phyloP scores from a whole-genome alignment of 2,329 filamentous ascomycete species.

The Ilyonectria robusta region DNA sequence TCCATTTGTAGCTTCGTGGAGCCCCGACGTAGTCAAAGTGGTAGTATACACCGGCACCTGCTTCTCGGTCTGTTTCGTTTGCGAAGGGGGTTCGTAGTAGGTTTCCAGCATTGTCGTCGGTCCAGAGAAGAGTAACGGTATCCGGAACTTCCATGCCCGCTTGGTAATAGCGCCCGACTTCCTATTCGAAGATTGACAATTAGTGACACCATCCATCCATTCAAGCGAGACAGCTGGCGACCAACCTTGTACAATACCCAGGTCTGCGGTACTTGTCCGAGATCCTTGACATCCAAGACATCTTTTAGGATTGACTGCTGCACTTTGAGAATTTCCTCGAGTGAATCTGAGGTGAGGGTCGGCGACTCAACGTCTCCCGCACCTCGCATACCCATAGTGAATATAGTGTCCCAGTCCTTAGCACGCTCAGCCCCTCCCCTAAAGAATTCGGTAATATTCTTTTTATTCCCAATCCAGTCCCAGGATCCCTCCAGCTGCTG shows the following conservation, averaged over 20 bases:
- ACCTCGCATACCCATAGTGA: constrained; percentile 80
- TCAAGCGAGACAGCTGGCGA: neutral
- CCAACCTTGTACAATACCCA: neutral
- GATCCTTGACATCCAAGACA: neutral
- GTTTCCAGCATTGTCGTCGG: constrained; percentile 76
- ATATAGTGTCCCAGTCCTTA: constrained; percentile 73
- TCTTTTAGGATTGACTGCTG: neutral
- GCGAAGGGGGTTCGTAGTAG: constrained; percentile 70
- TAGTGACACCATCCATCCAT: too few species aligned
- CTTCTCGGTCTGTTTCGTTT: constrained; percentile 66
- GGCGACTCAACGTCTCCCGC: constrained; percentile 66
- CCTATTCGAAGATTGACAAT: neutral
- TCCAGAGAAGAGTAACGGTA: constrained; percentile 73
- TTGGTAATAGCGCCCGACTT: constrained; percentile 76
- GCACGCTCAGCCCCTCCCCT: constrained; percentile 75
- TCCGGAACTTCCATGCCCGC: constrained; percentile 74
- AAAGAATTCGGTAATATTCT: constrained; percentile 78
- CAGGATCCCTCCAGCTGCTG: constrained; percentile 72
- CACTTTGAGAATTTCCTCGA: neutral
- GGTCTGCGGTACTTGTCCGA: neutral
- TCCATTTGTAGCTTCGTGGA: constrained; percentile 73
- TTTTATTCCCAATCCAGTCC: constrained; percentile 79
- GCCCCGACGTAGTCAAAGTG: constrained; percentile 76
- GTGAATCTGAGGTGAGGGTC: neutral
- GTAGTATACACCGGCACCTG: constrained; percentile 72